These are phyloP conservation scores for Madurella fahalii DNA, from an alignment of 2,329 filamentous ascomycete genomes.

Conservation along the genomic window DNA sequence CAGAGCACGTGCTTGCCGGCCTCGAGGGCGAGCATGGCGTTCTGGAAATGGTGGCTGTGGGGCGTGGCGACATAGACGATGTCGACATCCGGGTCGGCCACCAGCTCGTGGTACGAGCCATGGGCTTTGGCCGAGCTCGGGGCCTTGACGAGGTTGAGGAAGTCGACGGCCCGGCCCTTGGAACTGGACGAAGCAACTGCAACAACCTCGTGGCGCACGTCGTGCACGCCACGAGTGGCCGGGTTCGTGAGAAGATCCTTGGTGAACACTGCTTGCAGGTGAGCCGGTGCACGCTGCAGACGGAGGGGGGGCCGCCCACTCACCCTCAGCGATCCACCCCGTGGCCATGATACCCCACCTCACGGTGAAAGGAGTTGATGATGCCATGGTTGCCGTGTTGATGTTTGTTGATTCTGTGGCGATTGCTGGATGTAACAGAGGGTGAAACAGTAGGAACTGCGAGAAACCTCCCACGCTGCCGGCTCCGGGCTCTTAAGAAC, in stretches of 20 bases:
- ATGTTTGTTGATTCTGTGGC: not conserved
- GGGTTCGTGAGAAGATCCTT: constrained; percentile 77
- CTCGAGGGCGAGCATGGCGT: constrained; percentile 76
- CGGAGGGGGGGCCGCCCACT: constrained; percentile 24
- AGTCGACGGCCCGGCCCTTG: constrained; percentile 62
- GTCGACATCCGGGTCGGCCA: constrained; percentile 72
- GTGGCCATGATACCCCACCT: constrained; percentile 61
- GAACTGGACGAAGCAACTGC: constrained; percentile 79
- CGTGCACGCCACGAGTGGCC: constrained; percentile 60
- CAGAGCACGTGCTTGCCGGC: constrained; percentile 86
- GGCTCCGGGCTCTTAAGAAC: constrained; percentile 11
- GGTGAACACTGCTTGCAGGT: constrained; percentile 53
- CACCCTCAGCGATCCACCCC: constrained; percentile 55
- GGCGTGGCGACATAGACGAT: constrained; percentile 88
- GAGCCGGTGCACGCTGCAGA: constrained; percentile 5
- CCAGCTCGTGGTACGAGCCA: constrained; percentile 77
- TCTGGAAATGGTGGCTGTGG: constrained; percentile 91
- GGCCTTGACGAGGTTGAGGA: constrained; percentile 68
- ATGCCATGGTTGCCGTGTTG: constrained; percentile 21
- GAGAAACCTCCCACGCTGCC: constrained; percentile 1
- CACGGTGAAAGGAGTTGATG: constrained; percentile 43
- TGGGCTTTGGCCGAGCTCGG: constrained; percentile 67
- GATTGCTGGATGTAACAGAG: not conserved
- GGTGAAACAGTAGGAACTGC: not conserved
- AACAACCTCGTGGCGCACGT: constrained; percentile 72